Base-by-base conservation (phyloP, 306 rosid genomes). In the Castanopsis chinensis region DNA sequence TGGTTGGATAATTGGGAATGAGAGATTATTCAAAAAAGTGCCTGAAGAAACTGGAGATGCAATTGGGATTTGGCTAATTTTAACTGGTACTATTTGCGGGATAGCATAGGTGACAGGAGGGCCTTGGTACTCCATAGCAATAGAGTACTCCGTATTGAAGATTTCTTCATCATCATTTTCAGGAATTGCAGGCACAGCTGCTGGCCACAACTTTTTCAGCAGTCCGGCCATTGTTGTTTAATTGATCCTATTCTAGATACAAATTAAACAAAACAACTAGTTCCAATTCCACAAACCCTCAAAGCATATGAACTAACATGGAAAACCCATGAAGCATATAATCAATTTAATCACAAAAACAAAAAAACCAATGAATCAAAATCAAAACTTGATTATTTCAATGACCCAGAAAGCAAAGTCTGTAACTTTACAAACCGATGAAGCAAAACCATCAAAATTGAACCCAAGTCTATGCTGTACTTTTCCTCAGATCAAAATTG, bases 91-190 rank as follows among this genome's bases (percentile, higher is more conserved):
- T 2, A 79, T 86, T 71, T 87, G 85, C 21, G 98, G 98, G 81
- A 93, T 80, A 1, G 79, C 86, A 72, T 83, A 73, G 51, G 69
- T 27, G 14, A 90, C 21, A 54, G 91, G 84, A 76, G 94, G 92
- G 11, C 98, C 98, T 80, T 14, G 35, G 72, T 93, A 93, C 77
- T 85, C 91, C 14, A 79, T 59, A 13, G 98, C 97, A 78, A 93
- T 83, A 8, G 98, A 91, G 71, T 83, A 93, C 25, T 93, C 97
- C 58, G 76, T 18, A 41, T 52, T 74, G 70, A 78, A 51, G 73
- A 72, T 84, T 14, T 25, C 85, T 15, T 87, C 81, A 15, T 64
- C 71, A 13, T 41, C 64, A 14, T 20, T 76, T 32, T 68, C 80
- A 17, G 79, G 72, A 76, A 69, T 70, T 41, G 93, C 75, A 77